Percentiles rank a stretch among this genome's conserved stretches.
Conservation (phyloP, 2,329 filamentous ascomycete genomes). For the Microsporum canis region DNA sequence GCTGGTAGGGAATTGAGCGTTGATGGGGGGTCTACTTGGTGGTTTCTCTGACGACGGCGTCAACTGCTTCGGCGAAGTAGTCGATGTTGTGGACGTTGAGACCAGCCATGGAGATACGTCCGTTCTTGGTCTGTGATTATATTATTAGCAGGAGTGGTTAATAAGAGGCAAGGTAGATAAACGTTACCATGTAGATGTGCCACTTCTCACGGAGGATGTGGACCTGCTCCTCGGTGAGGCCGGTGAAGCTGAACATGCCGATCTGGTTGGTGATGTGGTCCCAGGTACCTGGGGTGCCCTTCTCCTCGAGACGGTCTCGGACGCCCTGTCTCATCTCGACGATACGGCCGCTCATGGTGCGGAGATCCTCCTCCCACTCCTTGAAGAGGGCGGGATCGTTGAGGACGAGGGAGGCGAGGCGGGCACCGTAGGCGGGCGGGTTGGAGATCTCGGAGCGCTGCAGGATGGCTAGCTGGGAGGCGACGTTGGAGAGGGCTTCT, state of each 20-base stretch:
- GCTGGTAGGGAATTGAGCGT: background rate
- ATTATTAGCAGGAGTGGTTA: background rate
- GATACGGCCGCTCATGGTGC: slow-evolving; percentile 91
- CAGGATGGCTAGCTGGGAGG: slow-evolving; percentile 81
- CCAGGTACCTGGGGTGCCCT: slow-evolving; percentile 82
- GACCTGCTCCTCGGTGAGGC: slow-evolving; percentile 41
- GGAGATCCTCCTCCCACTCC: slow-evolving; percentile 86
- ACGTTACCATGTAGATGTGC: slow-evolving; percentile 40
- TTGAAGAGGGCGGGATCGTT: slow-evolving; percentile 72
- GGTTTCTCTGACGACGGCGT: slow-evolving; percentile 58
- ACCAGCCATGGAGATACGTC: slow-evolving; percentile 96
- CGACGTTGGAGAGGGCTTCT: slow-evolving; percentile 52
- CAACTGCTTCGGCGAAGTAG: slow-evolving; percentile 81
- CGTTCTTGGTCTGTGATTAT: slow-evolving; percentile 68
- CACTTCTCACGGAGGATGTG: slow-evolving; percentile 36
- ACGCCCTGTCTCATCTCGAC: slow-evolving; percentile 77
- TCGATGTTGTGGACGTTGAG: slow-evolving; percentile 85
- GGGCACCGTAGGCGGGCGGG: slow-evolving; percentile 85
- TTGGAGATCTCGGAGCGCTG: slow-evolving; percentile 97
- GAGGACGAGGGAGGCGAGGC: slow-evolving; percentile 72
- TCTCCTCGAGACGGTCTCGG: slow-evolving; percentile 66
- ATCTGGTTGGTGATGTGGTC: slow-evolving; percentile 98
- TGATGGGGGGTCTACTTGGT: background rate
- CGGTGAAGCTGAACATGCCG: slow-evolving; percentile 91
- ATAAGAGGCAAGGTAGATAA: background rate